A percentile compares a stretch with the other conserved stretches of the same genome.
phyloP scores from a whole-genome alignment of 352 stramenopile genomes.

The Pythium aquatile region DNA sequence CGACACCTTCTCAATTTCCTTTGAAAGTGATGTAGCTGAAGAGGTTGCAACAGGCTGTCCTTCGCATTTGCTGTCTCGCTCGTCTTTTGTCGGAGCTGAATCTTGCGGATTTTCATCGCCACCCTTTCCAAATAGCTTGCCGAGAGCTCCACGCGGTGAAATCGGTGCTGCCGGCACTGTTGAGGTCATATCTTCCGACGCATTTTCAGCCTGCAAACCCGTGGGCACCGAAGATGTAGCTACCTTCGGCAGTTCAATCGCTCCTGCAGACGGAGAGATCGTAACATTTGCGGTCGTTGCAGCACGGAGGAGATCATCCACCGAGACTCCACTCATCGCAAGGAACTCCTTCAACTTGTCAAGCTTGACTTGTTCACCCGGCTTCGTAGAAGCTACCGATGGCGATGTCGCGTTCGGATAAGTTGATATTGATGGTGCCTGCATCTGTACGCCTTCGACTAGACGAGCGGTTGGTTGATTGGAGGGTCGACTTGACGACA shows the following conservation, averaged over 20 bases:
- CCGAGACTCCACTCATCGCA: constrained; percentile 52
- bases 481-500: background rate
- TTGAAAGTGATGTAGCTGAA: background rate
- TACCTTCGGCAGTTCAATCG: background rate
- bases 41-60: background rate
- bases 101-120: constrained; percentile 23
- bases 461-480: background rate
- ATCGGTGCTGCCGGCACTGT: background rate
- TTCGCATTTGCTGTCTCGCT: background rate
- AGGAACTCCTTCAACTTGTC: constrained; percentile 67
- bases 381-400: background rate
- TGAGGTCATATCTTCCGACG: background rate
- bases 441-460: background rate
- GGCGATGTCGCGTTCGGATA: background rate
- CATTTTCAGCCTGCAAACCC: background rate
- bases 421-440: background rate
- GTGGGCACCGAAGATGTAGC: background rate
- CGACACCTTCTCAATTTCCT: background rate
- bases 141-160: background rate
- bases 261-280: constrained; percentile 22
- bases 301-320: constrained; percentile 70
- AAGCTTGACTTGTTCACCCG: constrained; percentile 33
- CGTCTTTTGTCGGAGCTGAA: constrained; percentile 14
- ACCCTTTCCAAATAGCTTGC: constrained; percentile 9
- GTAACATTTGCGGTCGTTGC: constrained; percentile 48